Evolutionary conservation across 768 basidiomycete species (phyloP), one percentile per base, ranked within the genome.

Genomic region (Tricholoma terreum): DNA sequence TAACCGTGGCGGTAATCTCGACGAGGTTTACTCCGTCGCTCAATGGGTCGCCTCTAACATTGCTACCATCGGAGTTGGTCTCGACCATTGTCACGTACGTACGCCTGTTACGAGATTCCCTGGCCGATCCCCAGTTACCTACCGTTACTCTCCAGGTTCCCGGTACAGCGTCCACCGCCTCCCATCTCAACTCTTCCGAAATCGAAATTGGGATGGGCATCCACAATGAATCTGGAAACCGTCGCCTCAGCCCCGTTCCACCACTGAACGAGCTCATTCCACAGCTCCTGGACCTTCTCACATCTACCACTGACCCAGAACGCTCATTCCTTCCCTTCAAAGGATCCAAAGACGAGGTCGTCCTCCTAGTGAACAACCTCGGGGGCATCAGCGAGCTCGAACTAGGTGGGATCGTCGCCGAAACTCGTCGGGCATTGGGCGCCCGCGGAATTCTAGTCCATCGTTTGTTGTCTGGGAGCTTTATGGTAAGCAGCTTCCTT

Each of bases 201-300:
- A 83, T 94, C 53, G 94, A 96, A 72, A 87, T 96, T 57, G 94
- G 94, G 15, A 84, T 92, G 77, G 90, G 94, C 11, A 90, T 96
- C 56, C 94, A 96, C 74, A 96, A 96, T 65, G 94, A 96, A 73
- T 83, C 85, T 48, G 94, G 90, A 7, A 80, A 85, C 60, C 74
- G 77, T 40, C 85, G 85, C 27, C 62, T 89, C 34, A 85, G 86
- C 0, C 90, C 89, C 4, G 77, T 87, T 2, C 92, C 93, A 0
- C 78, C 86, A 9, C 80, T 91, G 48, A 77, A 81, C 14, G 76
- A 87, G 59, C 83, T 95, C 55, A 76, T 94, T 45, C 77, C 80
- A n/a, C 76, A 83, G 61, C 77, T 95, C 45, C 72, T 94, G 21
- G 83, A 85, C 42, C 76, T 90, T 61, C 75, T 94, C 58, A 85